A percentile compares a stretch with the other conserved stretches of the same genome.
Conservation (phyloP, 2,329 filamentous ascomycete species). For the Plenodomus lindquistii region DNA sequence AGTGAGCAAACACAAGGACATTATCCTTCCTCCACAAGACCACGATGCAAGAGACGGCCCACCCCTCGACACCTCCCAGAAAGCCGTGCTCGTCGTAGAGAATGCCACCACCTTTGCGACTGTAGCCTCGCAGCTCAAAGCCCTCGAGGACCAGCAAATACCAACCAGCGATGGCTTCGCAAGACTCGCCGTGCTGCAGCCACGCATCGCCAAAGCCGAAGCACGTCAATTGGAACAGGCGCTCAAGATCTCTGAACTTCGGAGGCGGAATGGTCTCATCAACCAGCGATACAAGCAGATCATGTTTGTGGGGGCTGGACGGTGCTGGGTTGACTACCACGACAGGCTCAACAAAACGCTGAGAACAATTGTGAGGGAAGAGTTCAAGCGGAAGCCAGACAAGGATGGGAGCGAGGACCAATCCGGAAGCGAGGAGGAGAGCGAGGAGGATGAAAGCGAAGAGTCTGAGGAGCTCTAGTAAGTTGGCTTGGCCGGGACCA, state of each 20-base stretch:
- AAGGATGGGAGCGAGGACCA: constrained; percentile 10
- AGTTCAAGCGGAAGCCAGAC: constrained; percentile 58
- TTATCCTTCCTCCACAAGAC: constrained; percentile 34
- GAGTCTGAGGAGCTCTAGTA: constrained; percentile 3
- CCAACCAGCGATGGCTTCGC: constrained; percentile 52
- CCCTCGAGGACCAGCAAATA: constrained; percentile 50
- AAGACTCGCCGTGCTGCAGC: constrained; percentile 60
- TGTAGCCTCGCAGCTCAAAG: constrained; percentile 49
- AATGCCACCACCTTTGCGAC: constrained; percentile 49
- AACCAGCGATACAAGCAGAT: constrained; percentile 70
- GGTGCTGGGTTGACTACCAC: constrained; percentile 73
- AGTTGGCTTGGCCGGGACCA: neutral
- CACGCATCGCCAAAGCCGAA: constrained; percentile 65
- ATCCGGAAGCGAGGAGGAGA: constrained; percentile 4
- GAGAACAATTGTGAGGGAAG: constrained; percentile 65
- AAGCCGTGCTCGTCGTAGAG: constrained; percentile 48
- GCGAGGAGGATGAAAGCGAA: constrained; percentile 1
- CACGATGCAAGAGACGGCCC: constrained; percentile 16
- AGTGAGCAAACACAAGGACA: constrained; percentile 48
- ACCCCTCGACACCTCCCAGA: constrained; percentile 27
- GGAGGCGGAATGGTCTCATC: constrained; percentile 62
- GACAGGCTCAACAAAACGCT: constrained; percentile 68
- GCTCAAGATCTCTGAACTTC: constrained; percentile 65
- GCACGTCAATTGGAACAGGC: constrained; percentile 64
- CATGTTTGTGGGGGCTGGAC: constrained; percentile 68